Evolutionary conservation across 768 basidiomycete genomes (phyloP), one percentile per base, ranked within the genome.

Genomic region (Boletales sp.): DNA sequence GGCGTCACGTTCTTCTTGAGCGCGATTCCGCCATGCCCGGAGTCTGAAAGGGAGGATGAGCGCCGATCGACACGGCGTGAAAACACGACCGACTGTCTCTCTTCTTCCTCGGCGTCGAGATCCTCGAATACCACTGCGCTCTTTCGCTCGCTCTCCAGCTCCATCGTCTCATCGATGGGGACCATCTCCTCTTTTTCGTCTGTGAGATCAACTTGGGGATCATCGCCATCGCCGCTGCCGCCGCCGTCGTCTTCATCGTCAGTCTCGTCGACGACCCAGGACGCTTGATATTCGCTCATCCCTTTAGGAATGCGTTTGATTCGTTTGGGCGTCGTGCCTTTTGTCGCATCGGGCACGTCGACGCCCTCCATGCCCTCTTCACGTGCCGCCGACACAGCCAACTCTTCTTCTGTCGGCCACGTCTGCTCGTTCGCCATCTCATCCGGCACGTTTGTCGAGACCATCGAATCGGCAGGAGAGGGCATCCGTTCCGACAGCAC

Each of bases 391-490:
- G 61, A 70, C 7, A 69, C 78, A 18, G 72, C 73, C 85, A 97
- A 90, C 66, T 97, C 95, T 62, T 97, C 95, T 65, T 97, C 93
- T 0, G 93, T 95, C 1, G 95, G 95, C 94, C 95, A 97, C 0
- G 95, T 99, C 67, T 99, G 95, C 61, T 99, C 95, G 64, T 95
- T 97, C 32, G 78, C 82, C 69, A 97, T 78, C 49, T 90, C 85
- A 60, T 97, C 94, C 5, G 87, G 90, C 19, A 89, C 83, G 65
- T 95, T 94, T 43, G 80, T 85, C 2, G 92, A 93, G 12, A 90
- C 79, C 43, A 97, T 71, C 7, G 93, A 93, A 66, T 97, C 94
- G 1, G 87, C 89, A 1, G 81, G 74, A 0, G 81, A 76, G 1
- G 74, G 61, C 44, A 80, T 72, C 0, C 86, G 84, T 59, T 86